Percentiles rank a stretch among this genome's conserved stretches.
phyloP scores from a whole-genome alignment of 2,329 filamentous ascomycete species.

The Alternaria tenuissima region DNA sequence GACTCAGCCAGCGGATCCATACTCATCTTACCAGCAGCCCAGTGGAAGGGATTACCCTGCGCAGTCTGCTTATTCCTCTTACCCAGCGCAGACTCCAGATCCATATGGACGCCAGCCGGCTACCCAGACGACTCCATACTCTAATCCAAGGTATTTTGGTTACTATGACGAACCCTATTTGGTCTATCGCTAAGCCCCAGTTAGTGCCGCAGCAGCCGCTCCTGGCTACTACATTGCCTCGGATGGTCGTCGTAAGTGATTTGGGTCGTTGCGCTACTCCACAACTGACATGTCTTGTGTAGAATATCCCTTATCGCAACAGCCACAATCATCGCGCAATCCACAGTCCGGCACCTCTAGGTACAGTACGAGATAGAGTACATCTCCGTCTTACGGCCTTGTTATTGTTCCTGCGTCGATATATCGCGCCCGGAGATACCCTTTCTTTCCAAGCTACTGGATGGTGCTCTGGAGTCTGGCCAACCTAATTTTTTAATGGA shows the following conservation, averaged over 20 bases:
- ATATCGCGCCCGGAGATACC: constrained; percentile 47
- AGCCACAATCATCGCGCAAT: constrained; percentile 36
- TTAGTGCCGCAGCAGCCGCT: constrained; percentile 41
- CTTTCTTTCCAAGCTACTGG: constrained; percentile 40
- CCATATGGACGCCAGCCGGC: constrained; percentile 35
- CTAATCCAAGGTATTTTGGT: constrained; percentile 54
- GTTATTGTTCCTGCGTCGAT: constrained; percentile 42
- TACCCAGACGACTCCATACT: constrained; percentile 31
- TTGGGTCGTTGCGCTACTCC: constrained; percentile 3
- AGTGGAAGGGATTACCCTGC: constrained; percentile 33
- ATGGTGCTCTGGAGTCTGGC: constrained; percentile 44
- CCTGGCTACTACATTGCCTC: constrained; percentile 51
- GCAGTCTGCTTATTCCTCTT: constrained; percentile 36
- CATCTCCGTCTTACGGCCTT: constrained; percentile 36
- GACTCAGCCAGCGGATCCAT: constrained; percentile 44
- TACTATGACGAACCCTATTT: constrained; percentile 49
- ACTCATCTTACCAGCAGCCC: constrained; percentile 41
- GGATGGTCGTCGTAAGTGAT: constrained; percentile 49
- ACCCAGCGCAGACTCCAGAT: constrained; percentile 41
- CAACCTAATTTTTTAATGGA: constrained; percentile 37
- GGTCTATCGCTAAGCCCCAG: constrained; percentile 52
- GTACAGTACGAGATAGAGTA: constrained; percentile 38
- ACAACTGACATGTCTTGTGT: constrained; percentile 28
- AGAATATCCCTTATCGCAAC: constrained; percentile 47
- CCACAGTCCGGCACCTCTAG: constrained; percentile 34